Conservation (phyloP, 306 rosid genomes). For the Fagus sylvatica region DNA sequence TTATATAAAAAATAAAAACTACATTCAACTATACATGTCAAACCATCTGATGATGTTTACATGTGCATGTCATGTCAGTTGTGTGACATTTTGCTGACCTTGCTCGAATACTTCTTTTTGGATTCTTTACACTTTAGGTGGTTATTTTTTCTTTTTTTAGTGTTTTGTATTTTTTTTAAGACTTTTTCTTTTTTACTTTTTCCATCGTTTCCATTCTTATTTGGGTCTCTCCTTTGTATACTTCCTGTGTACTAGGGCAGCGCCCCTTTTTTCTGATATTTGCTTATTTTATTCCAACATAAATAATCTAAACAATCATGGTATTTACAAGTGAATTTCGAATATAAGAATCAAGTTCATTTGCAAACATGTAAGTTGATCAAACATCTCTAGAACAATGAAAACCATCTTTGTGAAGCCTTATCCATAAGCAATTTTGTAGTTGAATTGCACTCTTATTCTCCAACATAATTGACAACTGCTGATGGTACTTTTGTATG, state of each 20-base stretch:
- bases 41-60: not conserved
- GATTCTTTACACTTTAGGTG: too few species aligned
- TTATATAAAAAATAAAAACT: not conserved
- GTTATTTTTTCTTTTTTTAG: too few species aligned
- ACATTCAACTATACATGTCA: not conserved
- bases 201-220: too few species aligned
- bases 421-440: not conserved
- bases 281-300: not conserved
- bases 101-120: not conserved
- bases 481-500: not conserved
- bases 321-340: not conserved
- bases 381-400: not conserved
- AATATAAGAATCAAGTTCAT: not conserved
- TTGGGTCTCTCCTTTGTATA: too few species aligned
- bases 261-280: too few species aligned
- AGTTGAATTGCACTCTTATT: not conserved
- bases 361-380: not conserved
- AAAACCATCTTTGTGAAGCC: not conserved
- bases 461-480: not conserved
- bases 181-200: too few species aligned
- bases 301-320: not conserved
- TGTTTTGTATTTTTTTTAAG: too few species aligned
- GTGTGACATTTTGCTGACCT: not conserved
- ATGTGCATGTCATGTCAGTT: not conserved
- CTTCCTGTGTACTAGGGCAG: too few species aligned